Evolutionary conservation across 148 eudicot genomes (phyloP), one percentile per base, ranked within the genome.

Genomic region (Rhododendron kiyosumense): DNA sequence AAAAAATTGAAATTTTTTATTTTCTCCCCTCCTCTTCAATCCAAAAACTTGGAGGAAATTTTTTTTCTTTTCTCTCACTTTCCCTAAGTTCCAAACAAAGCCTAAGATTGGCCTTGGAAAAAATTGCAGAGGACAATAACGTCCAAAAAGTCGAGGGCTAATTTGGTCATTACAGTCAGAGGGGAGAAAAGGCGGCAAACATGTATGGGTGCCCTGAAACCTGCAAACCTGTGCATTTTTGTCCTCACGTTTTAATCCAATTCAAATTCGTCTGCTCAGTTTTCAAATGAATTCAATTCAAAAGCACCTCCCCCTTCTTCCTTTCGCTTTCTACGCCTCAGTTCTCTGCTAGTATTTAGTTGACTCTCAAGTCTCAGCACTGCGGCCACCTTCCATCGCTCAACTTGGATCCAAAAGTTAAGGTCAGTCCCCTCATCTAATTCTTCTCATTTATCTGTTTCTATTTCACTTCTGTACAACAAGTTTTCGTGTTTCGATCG

Each of bases 101-200:
- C 3, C 38, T 36, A 0, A 41, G 45, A 5, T 41, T 41, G 45
- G 45, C 8, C 54, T 2, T 13, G 3, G 54, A 13, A 3, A 51
- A 51, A 13, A 51, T 7, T 51, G 54, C 17, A 12, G 15, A 51
- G 81, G 57, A 57, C 81, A 78, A 46, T 26, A 9, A n/a, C 20
- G 57, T 78, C 54, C 34, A 49, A 79, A 1, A 5, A n/a, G n/a
- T n/a, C n/a, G 81, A 76, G 92, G 93, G 93, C 79, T 28, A 82
- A 2, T 22, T 79, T 82, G 43, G 90, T 86, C 61, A 87, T 67
- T 17, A 14, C 0, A 71, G 3, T 20, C n/a, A 54, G 28, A 46
- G 22, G 24, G 46, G 30, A 51, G 26, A 61, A 83, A 63, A 15
- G 88, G 91, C 92, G 92, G 92, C 26, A 85, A 78, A 65, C 14